Evolutionary conservation across 768 basidiomycete species (phyloP), one percentile per base, ranked within the genome.

Genomic region (Serpula lacrymans): DNA sequence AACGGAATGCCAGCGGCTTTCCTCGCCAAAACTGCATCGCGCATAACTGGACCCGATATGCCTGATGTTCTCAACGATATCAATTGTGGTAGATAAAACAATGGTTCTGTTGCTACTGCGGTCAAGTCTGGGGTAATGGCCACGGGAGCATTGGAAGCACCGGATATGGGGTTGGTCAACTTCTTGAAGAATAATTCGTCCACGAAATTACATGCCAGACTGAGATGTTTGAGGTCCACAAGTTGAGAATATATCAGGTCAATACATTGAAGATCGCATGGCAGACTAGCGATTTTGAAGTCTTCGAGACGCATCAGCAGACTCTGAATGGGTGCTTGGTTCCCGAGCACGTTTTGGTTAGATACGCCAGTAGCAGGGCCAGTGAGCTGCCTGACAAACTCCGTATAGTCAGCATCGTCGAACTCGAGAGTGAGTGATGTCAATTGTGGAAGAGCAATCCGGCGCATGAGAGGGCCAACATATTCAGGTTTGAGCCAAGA

Each of bases 271-370:
- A 41, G 23, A 37, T 61, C 57, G 51, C 75, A 78, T 1, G 70
- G 70, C 29, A 84, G 59, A 12, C 69, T 70, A 1, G 65, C 53
- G 29, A 88, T 57, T 53, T 78, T 78, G 37, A 86, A 63, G 41
- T 65, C 58, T 38, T 75, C 65, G 34, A 88, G 55, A 12, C 67
- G 65, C 12, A 59, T 60, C 29, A 85, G 67, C 37, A 58, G 31
- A 30, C 50, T 60, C 13, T 21, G 47, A 8, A 81, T 38, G 11
- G 73, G 71, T 41, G 70, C 66, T 12, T 57, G 56, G 33, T 65
- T 63, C 8, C 64, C 62, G 4, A 64, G 61, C 7, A 37, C 48
- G 21, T 86, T 67, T 36, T 68, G 65, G 24, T 53, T 44, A 21
- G 74, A 65, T 39, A 86, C 64, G 0, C 68, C 62, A 5, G 67